Percentiles rank a stretch among this genome's conserved stretches.
Evolutionary conservation across 208 protist species (phyloP).

Genomic region (Vickermania spadyakhi): DNA sequence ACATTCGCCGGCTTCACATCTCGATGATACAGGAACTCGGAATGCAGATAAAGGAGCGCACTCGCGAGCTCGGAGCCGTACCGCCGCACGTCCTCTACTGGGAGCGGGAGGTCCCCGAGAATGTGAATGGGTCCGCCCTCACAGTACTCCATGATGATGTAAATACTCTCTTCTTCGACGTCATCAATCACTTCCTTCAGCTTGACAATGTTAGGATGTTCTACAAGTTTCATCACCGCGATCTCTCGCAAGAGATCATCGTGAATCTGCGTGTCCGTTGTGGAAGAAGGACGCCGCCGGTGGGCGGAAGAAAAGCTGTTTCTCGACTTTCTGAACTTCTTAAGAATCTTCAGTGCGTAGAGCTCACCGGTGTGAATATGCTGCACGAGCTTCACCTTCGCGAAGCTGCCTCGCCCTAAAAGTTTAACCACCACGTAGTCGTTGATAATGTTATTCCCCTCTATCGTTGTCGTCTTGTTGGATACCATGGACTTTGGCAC

Average conservation of each 20-base stretch:
- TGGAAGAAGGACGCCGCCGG: background rate
- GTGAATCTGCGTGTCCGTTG: constrained; percentile 13
- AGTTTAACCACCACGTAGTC: constrained; percentile 79
- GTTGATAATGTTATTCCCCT: constrained; percentile 88
- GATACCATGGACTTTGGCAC: background rate
- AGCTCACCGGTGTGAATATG: constrained; percentile 52
- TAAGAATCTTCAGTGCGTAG: constrained; percentile 81
- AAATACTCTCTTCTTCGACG: constrained; percentile 75
- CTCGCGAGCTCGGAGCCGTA: constrained; percentile 51
- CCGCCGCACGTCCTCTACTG: constrained; percentile 27
- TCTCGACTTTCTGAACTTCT: constrained; percentile 12
- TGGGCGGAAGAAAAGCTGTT: constrained; percentile 2
- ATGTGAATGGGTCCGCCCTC: constrained; percentile 66
- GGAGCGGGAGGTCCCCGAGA: constrained; percentile 35
- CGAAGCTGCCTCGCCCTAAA: constrained; percentile 70
- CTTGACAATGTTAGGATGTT: constrained; percentile 93
- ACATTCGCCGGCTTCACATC: constrained; percentile 82
- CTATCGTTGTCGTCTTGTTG: constrained; percentile 44
- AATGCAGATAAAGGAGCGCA: constrained; percentile 71
- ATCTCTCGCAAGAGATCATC: constrained; percentile 90
- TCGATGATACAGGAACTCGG: constrained; percentile 69
- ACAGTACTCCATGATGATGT: constrained; percentile 93
- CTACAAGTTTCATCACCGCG: constrained; percentile 94
- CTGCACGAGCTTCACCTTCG: constrained; percentile 86
- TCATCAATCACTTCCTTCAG: constrained; percentile 96